Evolutionary conservation across 2,329 filamentous ascomycete species (phyloP).

Genomic region (Pleoardoris graminearum): DNA sequence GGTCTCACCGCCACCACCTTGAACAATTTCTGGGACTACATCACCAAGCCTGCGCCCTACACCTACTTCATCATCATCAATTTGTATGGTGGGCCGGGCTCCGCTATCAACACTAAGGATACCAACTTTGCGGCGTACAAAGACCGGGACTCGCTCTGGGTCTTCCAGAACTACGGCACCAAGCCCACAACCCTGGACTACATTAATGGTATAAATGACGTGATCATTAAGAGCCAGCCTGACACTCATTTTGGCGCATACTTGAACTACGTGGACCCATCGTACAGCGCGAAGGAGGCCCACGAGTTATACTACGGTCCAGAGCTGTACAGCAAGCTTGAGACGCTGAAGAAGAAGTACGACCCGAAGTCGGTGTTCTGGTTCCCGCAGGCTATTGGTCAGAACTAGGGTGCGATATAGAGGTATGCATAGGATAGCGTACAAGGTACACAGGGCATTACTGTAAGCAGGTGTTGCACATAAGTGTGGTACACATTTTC

Average conservation of each 20-base stretch:
- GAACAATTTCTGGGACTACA: constrained; percentile 37
- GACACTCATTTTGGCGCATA: constrained; percentile 54
- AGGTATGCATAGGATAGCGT: background rate
- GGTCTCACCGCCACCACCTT: constrained; percentile 35
- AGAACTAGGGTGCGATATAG: background rate
- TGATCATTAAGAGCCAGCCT: constrained; percentile 43
- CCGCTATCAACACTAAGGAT: constrained; percentile 41
- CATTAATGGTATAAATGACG: constrained; percentile 50
- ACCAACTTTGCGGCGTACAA: constrained; percentile 40
- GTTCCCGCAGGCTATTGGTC: constrained; percentile 44
- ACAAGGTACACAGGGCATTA: background rate
- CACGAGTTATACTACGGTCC: constrained; percentile 55
- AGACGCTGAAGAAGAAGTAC: constrained; percentile 46
- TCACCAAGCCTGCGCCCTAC: constrained; percentile 24
- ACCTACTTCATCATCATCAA: constrained; percentile 46
- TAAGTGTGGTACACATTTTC: background rate
- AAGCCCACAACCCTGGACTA: constrained; percentile 35
- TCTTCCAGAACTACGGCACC: constrained; percentile 44
- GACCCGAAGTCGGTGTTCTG: constrained; percentile 47
- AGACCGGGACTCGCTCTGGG: constrained; percentile 44
- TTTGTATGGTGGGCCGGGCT: constrained; percentile 45
- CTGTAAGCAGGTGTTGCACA: background rate
- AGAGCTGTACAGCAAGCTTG: constrained; percentile 39
- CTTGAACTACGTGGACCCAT: constrained; percentile 59
- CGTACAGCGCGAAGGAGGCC: constrained; percentile 52